Conservation (phyloP, 2,329 filamentous ascomycete species). For the Aureobasidium pullulans region DNA sequence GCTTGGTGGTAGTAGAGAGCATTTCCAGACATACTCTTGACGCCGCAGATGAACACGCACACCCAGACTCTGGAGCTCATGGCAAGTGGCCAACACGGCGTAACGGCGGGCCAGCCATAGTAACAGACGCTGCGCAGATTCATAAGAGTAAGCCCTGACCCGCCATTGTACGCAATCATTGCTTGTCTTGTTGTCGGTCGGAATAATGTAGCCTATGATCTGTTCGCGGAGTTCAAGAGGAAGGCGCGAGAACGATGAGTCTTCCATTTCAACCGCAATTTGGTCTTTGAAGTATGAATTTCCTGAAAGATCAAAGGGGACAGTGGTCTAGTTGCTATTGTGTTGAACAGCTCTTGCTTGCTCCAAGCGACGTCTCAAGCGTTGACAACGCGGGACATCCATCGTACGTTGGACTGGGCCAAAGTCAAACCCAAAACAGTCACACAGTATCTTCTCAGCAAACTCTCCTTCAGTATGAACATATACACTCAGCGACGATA, state of each 20-base stretch:
- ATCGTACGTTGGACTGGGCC: neutral
- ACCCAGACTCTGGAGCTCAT: neutral
- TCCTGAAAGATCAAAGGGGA: no score
- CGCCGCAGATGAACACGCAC: neutral
- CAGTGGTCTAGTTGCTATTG: no score
- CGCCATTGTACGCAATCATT: neutral
- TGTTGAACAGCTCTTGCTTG: neutral
- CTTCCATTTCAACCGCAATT: neutral
- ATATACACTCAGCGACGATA: no score
- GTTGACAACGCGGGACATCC: neutral
- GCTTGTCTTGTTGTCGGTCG: neutral
- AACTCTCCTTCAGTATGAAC: no score
- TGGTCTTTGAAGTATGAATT: no score
- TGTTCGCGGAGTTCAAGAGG: constrained; percentile 1
- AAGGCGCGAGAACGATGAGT: neutral
- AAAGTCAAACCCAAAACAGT: neutral
- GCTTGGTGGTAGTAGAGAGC: neutral
- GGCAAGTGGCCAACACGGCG: neutral
- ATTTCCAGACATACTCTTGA: neutral
- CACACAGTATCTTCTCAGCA: neutral
- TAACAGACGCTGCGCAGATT: neutral
- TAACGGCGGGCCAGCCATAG: neutral
- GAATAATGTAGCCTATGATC: neutral
- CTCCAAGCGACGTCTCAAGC: neutral
- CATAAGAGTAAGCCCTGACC: neutral